Base-by-base conservation (phyloP, 768 basidiomycete species). In the Phlegmacium glaucopus region DNA sequence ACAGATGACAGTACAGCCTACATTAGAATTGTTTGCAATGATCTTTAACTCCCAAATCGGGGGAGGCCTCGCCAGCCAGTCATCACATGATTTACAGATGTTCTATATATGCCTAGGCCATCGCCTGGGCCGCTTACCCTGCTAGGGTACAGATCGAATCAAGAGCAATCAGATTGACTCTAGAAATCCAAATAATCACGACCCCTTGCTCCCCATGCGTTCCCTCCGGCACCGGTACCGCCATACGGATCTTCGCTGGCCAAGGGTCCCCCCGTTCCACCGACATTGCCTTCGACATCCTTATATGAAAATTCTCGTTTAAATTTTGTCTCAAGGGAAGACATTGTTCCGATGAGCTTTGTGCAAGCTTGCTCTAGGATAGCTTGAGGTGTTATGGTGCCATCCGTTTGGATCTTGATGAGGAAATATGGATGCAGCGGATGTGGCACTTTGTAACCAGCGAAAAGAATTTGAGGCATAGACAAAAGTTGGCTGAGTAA, bases 401-500 rank as follows among this genome's bases (percentile, higher is more conserved):
- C 91, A 66, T 97, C 93, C 2, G 94, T 97, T 69, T 97, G 96
- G 46, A 98, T 82, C 67, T 96, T 97, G 67, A 99, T 81, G 48
- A 90, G 75, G 70, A 98, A 95, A 64, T 94, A 80, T 7, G 94
- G 93, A 53, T 96, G 91, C 16, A 95, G 82, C 1, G 96, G 95
- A 60, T 97, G 96, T 0, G 95, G 95, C 32, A 94, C 92, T 72
- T 94, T 93, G 83, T 98, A 98, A 1, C 96, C 96, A 1, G 94
- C 94, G 63, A 98, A 98, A 51, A 94, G 83, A 55, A 97, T 83
- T 54, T 84, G 76, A 6, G 90, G 87, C 79, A 89, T 87, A 7
- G 84, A 69, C 28, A 97, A 83, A 25, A 98, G 85, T 77, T 99
- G 93, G 3, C 94, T 96, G 63, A n/a, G 32, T 39, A 26, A 44